Percentiles rank a stretch among this genome's conserved stretches.
phyloP scores from a whole-genome alignment of 23 red algal genomes.

The Gracilaria vermiculophylla region DNA sequence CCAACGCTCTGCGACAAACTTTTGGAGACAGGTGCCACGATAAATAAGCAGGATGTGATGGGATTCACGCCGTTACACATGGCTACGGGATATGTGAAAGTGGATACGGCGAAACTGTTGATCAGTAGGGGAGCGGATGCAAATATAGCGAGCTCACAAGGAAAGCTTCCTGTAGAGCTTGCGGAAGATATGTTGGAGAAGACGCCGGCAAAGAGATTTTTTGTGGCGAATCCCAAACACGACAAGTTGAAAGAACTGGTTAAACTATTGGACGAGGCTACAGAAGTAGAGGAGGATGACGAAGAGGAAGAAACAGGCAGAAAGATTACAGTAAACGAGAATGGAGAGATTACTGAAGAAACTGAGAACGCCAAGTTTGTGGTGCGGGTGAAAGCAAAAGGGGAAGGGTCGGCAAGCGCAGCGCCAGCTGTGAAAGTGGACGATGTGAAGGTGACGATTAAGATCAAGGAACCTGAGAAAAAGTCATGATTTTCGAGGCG shows the following conservation, averaged over 20 bases:
- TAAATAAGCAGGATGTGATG: conserved; percentile 75
- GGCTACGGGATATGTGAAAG: conserved; percentile 89
- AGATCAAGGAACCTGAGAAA: conserved; percentile 31
- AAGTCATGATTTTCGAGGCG: background rate
- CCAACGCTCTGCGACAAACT: conserved; percentile 48
- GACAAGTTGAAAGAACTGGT: conserved; percentile 59
- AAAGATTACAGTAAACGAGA: background rate
- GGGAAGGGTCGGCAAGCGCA: background rate
- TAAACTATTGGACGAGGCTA: conserved; percentile 54
- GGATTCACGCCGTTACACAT: conserved; percentile 97
- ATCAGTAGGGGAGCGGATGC: conserved; percentile 59
- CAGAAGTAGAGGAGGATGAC: conserved; percentile 47
- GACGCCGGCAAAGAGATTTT: conserved; percentile 69
- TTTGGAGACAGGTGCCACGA: conserved; percentile 65
- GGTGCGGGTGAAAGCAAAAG: conserved; percentile 50
- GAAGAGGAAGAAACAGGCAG: conserved; percentile 36
- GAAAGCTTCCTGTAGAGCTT: conserved; percentile 68
- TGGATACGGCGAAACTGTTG: conserved; percentile 69
- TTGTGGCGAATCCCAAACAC: conserved; percentile 37
- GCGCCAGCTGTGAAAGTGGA: background rate
- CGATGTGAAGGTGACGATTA: conserved; percentile 55
- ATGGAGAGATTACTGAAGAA: conserved; percentile 37
- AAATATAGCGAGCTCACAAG: conserved; percentile 36
- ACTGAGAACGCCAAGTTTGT: conserved; percentile 50
- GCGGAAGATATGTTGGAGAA: conserved; percentile 62